phyloP scores from a whole-genome alignment of 495 filamentous ascomycete species.

The Coniosporium apollinis region DNA sequence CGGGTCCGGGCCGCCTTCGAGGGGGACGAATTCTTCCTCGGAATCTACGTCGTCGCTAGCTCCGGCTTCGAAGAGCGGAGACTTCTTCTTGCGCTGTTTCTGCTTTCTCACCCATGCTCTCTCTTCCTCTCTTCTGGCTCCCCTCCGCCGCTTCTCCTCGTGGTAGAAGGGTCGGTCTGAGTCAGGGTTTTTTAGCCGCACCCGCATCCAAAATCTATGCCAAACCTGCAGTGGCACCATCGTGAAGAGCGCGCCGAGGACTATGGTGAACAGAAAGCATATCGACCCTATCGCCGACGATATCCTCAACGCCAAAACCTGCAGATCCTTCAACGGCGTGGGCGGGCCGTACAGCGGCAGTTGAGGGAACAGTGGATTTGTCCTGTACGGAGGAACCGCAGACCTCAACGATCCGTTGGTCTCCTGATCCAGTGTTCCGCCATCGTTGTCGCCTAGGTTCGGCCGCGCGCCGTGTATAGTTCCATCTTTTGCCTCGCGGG shows the following conservation, averaged over 20 bases:
- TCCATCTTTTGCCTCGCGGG: slow-evolving; percentile 16
- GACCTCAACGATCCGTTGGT: slow-evolving; percentile 21
- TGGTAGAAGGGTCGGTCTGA: slow-evolving; percentile 46
- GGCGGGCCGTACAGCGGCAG: slow-evolving; percentile 72
- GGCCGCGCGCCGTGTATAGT: slow-evolving; percentile 14
- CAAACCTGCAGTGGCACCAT: slow-evolving; percentile 35
- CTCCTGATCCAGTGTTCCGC: slow-evolving; percentile 8
- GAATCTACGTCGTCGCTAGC: slow-evolving; percentile 6
- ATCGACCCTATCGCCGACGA: slow-evolving; percentile 61
- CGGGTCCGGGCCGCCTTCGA: slow-evolving; percentile 65
- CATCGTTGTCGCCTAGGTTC: neutral
- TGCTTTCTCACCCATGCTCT: slow-evolving; percentile 40
- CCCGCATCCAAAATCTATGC: slow-evolving; percentile 28
- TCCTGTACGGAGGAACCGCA: slow-evolving; percentile 39
- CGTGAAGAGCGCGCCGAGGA: slow-evolving; percentile 52
- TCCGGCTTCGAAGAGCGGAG: too few species aligned
- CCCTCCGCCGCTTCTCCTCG: slow-evolving; percentile 41
- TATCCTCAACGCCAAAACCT: slow-evolving; percentile 41
- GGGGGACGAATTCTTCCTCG: slow-evolving; percentile 35
- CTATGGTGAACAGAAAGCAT: slow-evolving; percentile 56
- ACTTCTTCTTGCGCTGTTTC: slow-evolving; percentile 10
- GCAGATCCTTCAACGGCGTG: slow-evolving; percentile 41
- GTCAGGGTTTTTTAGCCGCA: slow-evolving; percentile 41
- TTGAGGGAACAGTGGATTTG: slow-evolving; percentile 76
- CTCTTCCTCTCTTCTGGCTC: slow-evolving; percentile 37